Percentiles rank a stretch among this genome's conserved stretches.
phyloP scores from a whole-genome alignment of 345 rosid species.

The Kernera saxatilis region DNA sequence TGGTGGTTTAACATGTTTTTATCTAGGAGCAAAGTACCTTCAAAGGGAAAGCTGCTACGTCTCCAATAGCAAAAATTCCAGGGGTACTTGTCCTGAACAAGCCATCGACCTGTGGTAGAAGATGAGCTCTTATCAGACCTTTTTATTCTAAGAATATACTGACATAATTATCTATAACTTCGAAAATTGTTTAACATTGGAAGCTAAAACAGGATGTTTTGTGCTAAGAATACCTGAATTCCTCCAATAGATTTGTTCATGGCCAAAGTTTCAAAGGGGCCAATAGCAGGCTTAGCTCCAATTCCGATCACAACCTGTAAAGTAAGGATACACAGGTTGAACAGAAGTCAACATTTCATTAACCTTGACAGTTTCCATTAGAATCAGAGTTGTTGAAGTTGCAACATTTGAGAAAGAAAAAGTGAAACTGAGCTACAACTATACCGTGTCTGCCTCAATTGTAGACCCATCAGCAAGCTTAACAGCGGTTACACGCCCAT shows the following conservation, averaged over 20 bases:
- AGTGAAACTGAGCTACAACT: conserved; percentile 5
- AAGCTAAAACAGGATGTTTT: background rate
- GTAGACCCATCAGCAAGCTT: conserved; percentile 84
- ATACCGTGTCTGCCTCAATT: conserved; percentile 76
- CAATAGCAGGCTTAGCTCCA: conserved; percentile 83
- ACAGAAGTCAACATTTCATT: background rate
- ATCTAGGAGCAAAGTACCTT: conserved; percentile 48
- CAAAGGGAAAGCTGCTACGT: conserved; percentile 93
- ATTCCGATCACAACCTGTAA: conserved; percentile 76
- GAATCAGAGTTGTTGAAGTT: conserved; percentile 1
- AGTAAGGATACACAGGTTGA: background rate
- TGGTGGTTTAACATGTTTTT: background rate
- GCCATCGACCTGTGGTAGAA: conserved; percentile 70
- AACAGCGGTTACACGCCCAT: conserved; percentile 69
- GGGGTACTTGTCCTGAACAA: conserved; percentile 70
- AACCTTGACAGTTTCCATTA: conserved; percentile 4
- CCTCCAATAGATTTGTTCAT: conserved; percentile 69
- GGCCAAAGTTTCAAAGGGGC: conserved; percentile 68
- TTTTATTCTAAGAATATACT: background rate
- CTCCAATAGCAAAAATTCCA: conserved; percentile 96
- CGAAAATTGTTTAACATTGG: background rate
- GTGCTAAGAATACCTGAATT: conserved; percentile 53
- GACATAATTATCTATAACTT: background rate
- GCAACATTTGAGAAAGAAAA: conserved; percentile 3
- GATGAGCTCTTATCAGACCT: conserved; percentile 9